Percentiles rank a stretch among this genome's conserved stretches.
Conservation (phyloP, 208 protist species). For the Crithidia thermophila region DNA sequence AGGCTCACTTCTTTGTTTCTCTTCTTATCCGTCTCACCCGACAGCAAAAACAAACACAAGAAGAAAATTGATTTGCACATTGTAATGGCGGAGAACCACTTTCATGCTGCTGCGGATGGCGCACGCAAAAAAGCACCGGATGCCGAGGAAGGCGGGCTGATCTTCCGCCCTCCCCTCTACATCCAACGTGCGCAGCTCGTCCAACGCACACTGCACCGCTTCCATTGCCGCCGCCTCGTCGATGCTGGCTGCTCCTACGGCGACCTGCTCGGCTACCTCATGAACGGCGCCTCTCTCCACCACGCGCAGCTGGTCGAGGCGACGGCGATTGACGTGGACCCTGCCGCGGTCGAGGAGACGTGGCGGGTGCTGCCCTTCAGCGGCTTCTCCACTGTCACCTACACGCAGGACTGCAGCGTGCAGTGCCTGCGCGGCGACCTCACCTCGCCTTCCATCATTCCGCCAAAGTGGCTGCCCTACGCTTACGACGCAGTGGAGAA, state of each 20-base stretch:
- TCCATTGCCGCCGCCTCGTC: conserved; percentile 38
- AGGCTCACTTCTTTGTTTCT: neutral
- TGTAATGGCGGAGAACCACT: neutral
- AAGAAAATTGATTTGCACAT: neutral
- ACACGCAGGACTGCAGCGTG: conserved; percentile 28
- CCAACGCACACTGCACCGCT: conserved; percentile 17
- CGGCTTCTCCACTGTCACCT: conserved; percentile 9
- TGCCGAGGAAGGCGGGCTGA: conserved; percentile 11
- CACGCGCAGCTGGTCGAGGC: conserved; percentile 30
- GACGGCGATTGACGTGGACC: conserved; percentile 43
- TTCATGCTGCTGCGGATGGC: neutral
- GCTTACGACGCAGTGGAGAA: too few species aligned
- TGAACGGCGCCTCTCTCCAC: conserved; percentile 14
- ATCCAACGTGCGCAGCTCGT: conserved; percentile 45
- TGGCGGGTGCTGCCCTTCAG: conserved; percentile 5
- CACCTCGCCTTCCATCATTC: conserved; percentile 21
- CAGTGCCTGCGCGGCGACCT: conserved; percentile 56
- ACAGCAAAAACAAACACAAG: neutral
- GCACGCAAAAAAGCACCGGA: too few species aligned
- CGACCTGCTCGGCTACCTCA: conserved; percentile 36
- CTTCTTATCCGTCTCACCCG: neutral
- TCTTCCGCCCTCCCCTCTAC: conserved; percentile 52
- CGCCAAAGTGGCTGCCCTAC: conserved; percentile 12
- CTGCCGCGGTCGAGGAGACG: conserved; percentile 19
- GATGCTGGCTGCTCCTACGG: conserved; percentile 58